These are phyloP conservation scores for Juglanconis oblonga DNA, from an alignment of 2,329 filamentous ascomycete genomes.

Conservation along the genomic window DNA sequence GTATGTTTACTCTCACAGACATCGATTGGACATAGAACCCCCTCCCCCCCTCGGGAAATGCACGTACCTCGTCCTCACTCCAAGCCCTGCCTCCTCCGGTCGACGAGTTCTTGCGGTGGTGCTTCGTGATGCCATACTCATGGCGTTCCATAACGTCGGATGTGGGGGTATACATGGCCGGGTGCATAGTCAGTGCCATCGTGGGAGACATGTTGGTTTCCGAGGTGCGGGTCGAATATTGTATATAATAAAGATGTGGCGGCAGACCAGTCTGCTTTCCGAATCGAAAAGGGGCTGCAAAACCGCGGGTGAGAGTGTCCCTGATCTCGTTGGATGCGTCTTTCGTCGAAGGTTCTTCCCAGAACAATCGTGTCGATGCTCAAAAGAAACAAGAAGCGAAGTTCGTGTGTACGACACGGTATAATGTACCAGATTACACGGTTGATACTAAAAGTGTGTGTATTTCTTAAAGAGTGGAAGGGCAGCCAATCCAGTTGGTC, in stretches of 20 bases:
- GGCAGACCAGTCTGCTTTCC: conserved; percentile 42
- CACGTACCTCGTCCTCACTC: conserved; percentile 79
- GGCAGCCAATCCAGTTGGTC: conserved; percentile 58
- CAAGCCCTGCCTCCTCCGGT: conserved; percentile 76
- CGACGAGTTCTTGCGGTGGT: conserved; percentile 63
- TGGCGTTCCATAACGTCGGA: conserved; percentile 56
- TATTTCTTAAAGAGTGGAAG: conserved; percentile 48
- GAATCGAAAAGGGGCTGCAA: conserved; percentile 35
- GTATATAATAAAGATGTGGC: conserved; percentile 12
- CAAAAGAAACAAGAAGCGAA: conserved; percentile 9
- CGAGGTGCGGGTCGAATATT: conserved; percentile 23
- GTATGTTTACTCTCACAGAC: background rate
- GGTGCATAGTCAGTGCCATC: conserved; percentile 42
- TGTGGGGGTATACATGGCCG: conserved; percentile 46
- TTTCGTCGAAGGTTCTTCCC: background rate
- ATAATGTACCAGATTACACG: conserved; percentile 34
- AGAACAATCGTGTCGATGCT: background rate
- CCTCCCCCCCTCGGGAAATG: no score
- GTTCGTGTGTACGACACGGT: conserved; percentile 21
- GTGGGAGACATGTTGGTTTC: conserved; percentile 47
- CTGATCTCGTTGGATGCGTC: background rate
- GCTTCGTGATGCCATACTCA: conserved; percentile 61
- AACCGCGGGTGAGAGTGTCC: background rate
- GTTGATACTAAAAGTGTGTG: conserved; percentile 29
- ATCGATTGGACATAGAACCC: background rate